Conservation (phyloP, 331 rosid genomes). For the Malus hybrid region DNA sequence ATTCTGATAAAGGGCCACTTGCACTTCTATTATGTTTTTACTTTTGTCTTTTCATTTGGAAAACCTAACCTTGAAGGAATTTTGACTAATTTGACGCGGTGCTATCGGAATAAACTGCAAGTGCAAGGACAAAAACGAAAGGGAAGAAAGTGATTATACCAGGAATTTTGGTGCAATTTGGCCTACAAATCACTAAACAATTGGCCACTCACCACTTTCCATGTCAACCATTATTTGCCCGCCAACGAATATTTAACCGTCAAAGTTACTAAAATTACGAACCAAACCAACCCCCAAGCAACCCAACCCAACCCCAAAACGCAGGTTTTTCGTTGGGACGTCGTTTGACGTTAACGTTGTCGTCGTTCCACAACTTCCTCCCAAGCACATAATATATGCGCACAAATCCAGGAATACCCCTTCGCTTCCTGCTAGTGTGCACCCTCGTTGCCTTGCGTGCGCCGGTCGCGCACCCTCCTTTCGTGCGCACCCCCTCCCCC, state of each 20-base stretch:
- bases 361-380: not conserved
- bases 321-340: not conserved
- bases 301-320: not conserved
- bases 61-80: too few species aligned
- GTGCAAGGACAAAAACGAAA: too few species aligned
- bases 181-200: too few species aligned
- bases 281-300: not conserved
- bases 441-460: slow-evolving; percentile 36
- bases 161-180: too few species aligned
- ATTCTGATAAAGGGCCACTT: too few species aligned
- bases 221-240: not conserved
- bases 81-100: too few species aligned
- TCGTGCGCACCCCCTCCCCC: slow-evolving; percentile 33
- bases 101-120: too few species aligned
- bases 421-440: slow-evolving; percentile 42
- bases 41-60: too few species aligned
- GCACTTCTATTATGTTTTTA: too few species aligned
- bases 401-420: slow-evolving; percentile 21
- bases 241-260: not conserved
- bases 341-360: slow-evolving; percentile 12
- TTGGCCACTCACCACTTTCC: not conserved
- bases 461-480: slow-evolving; percentile 50
- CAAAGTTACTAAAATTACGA: not conserved
- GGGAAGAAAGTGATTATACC: too few species aligned
- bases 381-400: slow-evolving; percentile 33